Conservation (phyloP, 2,329 filamentous ascomycete genomes). For the Dactylonectria macrodidyma region DNA sequence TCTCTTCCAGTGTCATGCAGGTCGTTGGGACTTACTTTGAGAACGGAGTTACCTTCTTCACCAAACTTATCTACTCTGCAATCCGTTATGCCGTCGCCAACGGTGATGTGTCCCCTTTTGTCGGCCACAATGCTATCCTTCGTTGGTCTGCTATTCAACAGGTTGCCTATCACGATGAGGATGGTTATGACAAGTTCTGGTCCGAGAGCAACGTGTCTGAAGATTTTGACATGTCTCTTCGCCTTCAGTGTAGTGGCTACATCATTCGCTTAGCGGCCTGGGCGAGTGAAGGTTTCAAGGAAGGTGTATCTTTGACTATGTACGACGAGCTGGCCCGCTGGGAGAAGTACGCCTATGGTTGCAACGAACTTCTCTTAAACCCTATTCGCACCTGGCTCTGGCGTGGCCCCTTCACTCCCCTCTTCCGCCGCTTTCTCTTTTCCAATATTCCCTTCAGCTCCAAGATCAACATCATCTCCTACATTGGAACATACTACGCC, state of each 20-base stretch:
- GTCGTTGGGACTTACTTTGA: slow-evolving; percentile 82
- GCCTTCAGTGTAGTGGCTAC: slow-evolving; percentile 80
- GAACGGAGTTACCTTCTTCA: slow-evolving; percentile 80
- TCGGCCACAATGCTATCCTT: slow-evolving; percentile 85
- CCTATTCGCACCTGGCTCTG: slow-evolving; percentile 81
- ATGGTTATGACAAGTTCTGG: slow-evolving; percentile 86
- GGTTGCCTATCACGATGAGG: slow-evolving; percentile 78
- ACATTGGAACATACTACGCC: slow-evolving; percentile 86
- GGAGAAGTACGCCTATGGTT: slow-evolving; percentile 91
- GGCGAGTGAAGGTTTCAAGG: slow-evolving; percentile 84
- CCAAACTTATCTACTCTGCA: slow-evolving; percentile 82
- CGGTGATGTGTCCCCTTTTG: slow-evolving; percentile 83
- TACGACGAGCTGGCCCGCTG: slow-evolving; percentile 88
- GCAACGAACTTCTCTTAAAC: slow-evolving; percentile 86
- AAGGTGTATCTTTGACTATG: slow-evolving; percentile 86
- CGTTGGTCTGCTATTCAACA: slow-evolving; percentile 84
- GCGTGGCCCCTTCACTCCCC: slow-evolving; percentile 82
- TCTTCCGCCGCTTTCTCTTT: slow-evolving; percentile 81
- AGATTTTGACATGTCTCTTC: slow-evolving; percentile 87
- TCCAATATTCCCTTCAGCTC: slow-evolving; percentile 82
- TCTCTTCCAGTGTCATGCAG: slow-evolving; percentile 84
- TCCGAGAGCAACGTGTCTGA: slow-evolving; percentile 85
- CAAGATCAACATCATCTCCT: slow-evolving; percentile 82
- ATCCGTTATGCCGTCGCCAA: slow-evolving; percentile 85
- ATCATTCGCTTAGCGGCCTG: slow-evolving; percentile 81